phyloP scores from a whole-genome alignment of 179 eudicot species.

The Sideroxylon spinosum region DNA sequence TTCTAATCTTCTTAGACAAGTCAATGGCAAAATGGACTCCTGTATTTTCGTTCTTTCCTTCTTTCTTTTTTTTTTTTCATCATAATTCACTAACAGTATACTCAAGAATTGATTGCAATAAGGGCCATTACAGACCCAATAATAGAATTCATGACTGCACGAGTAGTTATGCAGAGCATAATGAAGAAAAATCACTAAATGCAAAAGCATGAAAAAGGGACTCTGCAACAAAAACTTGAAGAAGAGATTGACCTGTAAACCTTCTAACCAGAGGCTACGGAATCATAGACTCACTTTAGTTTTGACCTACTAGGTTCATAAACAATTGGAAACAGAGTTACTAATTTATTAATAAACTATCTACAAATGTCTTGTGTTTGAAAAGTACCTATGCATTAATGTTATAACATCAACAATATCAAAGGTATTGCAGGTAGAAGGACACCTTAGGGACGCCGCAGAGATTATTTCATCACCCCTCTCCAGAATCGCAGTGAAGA shows the following conservation, averaged over 20 bases:
- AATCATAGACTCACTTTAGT: background rate
- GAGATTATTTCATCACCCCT: constrained; percentile 73
- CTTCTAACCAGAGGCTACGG: background rate
- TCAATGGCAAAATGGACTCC: no score
- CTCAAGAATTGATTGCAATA: background rate
- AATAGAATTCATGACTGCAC: background rate
- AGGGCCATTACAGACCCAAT: constrained; percentile 2
- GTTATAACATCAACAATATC: background rate
- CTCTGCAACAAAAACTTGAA: background rate
- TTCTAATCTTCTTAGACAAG: no score
- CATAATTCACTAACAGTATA: background rate
- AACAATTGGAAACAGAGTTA: constrained; percentile 11
- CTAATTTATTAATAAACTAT: background rate
- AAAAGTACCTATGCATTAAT: constrained; percentile 5
- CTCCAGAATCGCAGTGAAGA: constrained; percentile 74
- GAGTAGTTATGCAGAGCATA: background rate
- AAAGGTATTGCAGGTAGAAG: background rate
- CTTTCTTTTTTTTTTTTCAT: no score
- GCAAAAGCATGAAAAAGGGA: background rate
- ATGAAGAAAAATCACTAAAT: background rate
- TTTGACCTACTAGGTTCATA: background rate
- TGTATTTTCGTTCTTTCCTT: no score
- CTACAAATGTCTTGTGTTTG: background rate
- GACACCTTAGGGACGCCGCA: constrained; percentile 74
- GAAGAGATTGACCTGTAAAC: constrained; percentile 4